Conservation (phyloP, 495 filamentous ascomycete genomes). For the Tuber umbilicatum region DNA sequence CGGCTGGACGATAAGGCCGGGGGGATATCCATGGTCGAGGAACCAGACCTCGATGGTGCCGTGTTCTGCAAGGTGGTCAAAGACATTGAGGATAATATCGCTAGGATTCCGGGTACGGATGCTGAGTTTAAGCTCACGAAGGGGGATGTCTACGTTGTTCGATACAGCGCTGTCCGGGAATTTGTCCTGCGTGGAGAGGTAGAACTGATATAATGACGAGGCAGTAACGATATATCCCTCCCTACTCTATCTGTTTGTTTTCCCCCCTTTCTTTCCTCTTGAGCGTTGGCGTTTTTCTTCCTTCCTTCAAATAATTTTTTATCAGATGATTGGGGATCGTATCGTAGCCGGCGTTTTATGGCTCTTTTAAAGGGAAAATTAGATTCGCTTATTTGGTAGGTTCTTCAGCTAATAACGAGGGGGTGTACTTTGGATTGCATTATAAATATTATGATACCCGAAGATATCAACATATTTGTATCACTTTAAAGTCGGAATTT, state of each 20-base stretch:
- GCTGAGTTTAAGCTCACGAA: conserved; percentile 57
- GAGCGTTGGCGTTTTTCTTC: conserved; percentile 14
- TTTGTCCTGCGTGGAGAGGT: conserved; percentile 66
- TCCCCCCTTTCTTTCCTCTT: conserved; percentile 16
- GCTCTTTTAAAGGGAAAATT: neutral
- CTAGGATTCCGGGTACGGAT: conserved; percentile 51
- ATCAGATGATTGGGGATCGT: neutral
- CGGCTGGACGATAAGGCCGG: conserved; percentile 83
- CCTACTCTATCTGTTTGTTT: conserved; percentile 12
- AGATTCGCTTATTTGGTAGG: neutral
- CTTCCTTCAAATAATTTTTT: neutral
- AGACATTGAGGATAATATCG: conserved; percentile 47
- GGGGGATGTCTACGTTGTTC: conserved; percentile 78
- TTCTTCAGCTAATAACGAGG: neutral
- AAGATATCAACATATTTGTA: neutral
- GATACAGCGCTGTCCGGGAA: conserved; percentile 74
- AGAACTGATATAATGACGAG: conserved; percentile 62
- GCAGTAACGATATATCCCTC: conserved; percentile 23
- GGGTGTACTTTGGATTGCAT: neutral
- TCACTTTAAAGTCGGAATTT: neutral
- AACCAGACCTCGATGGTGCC: conserved; percentile 69
- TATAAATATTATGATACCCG: neutral
- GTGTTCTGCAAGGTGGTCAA: conserved; percentile 76
- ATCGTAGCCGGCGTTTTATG: neutral
- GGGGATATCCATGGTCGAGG: conserved; percentile 84